Base-by-base conservation (phyloP, 352 stramenopile genomes). In the Phytophthora agathidicida region DNA sequence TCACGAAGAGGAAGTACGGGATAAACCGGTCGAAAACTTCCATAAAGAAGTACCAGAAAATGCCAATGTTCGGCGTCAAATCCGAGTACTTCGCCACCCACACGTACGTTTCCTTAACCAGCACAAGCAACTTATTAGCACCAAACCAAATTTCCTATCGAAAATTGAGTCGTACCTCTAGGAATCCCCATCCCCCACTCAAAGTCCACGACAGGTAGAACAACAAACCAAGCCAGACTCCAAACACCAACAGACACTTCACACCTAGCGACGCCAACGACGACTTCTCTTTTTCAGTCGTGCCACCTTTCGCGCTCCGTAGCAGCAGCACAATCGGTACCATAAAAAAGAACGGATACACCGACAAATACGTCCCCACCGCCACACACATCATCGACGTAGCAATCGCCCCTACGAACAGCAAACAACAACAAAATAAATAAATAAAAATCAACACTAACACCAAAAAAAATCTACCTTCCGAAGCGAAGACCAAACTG, bases 21-120 rank as follows among this genome's bases (percentile, higher is more conserved):
- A 89, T 88, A 47, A 95, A 95, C 16, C 86, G 83, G 55, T 95
- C 83, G 44, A 95, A 95, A 1, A 95, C 72, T 56, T 95, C 86
- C 61, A 89, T 95, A 55, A 95, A 93, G 53, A 95, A 93, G 45
- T 95, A 95, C 86, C 86, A 95, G 60, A 95, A 95, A 53, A 93
- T 82, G 28, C 86, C 86, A 19, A 95, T 76, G 38, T 93, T 93
- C 7, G 83, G 83, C 1, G 86, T 93, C 80, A 95, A 63, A 51
- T 93, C 86, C 35, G 78, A 89, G 43, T 93, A 95, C 28, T 71
- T 75, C 1, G 77, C 77, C 22, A 93, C 72, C 86, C 86, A 95
- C 35, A 90, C 48, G 53, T 95, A 95, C 2, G 86, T 93, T 60
- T 89, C 75, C 80, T 91, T 39, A 23, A 55, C 28, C 36, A 55